These are phyloP conservation scores for Glebionis coronaria DNA, from an alignment of 129 eudicot species.

Conservation along the genomic window DNA sequence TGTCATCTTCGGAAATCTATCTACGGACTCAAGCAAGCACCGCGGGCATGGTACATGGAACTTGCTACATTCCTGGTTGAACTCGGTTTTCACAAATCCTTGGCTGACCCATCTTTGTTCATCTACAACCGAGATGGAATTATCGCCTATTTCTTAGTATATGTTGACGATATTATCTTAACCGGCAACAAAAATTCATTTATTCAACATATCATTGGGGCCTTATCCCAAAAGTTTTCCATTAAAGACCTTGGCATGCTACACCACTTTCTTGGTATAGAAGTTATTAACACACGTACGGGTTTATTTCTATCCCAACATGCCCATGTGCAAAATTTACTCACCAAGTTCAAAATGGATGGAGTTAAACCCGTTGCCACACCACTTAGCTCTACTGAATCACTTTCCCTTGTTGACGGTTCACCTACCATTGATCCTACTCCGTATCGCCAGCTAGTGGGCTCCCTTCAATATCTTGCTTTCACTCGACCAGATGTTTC, in stretches of 20 bases:
- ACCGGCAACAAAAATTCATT: background rate
- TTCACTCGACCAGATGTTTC: conserved; percentile 12
- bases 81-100: conserved; percentile 11
- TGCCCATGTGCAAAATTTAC: conserved; percentile 11
- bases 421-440: background rate
- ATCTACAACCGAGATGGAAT: background rate
- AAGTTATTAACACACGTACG: background rate
- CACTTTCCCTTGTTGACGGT: background rate
- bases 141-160: conserved; percentile 17
- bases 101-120: conserved; percentile 24
- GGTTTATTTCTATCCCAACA: conserved; percentile 23
- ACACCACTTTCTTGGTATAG: conserved; percentile 23
- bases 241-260: conserved; percentile 20
- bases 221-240: background rate
- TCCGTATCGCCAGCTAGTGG: background rate
- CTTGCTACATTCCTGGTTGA: background rate
- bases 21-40: conserved; percentile 7
- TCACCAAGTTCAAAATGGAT: background rate
- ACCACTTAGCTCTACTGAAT: background rate
- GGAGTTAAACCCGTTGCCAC: conserved; percentile 15
- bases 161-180: conserved; percentile 21
- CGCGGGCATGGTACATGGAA: conserved; percentile 14
- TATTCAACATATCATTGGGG: background rate
- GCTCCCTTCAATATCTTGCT: background rate
- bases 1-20: background rate